Evolutionary conservation across 305 asterid genomes (phyloP), one percentile per base, ranked within the genome.

Genomic region (Solanum chacoense): DNA sequence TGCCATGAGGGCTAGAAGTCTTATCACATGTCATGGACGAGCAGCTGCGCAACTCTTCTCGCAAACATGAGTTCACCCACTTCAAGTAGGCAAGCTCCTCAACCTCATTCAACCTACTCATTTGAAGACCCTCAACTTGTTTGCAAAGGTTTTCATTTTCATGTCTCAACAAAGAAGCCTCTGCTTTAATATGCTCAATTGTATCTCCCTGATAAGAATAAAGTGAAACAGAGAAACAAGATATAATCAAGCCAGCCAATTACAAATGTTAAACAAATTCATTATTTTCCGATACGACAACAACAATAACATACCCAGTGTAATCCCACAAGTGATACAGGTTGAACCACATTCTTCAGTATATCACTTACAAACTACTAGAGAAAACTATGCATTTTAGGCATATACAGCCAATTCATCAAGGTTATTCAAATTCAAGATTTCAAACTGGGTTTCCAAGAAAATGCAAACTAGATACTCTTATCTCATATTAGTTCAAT

Each of bases 121-220:
- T 90, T 87, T 97, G 99, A 90, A 97, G 98, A 83, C 96, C 96
- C 90, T 97, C 99, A 86, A 97, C 99, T 93, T 96, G 99, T 89
- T 95, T 96, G 92, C 97, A 91, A 28, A 96, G 95, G 89, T 95
- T 98, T 88, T 93, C 95, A 87, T 97, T 97, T 28, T 96, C 94
- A 87, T 94, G 91, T 92, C 93, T 94, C n/a, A 96, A 93, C 92
- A 90, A 86, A 67, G 94, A 94, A 29, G 96, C 98, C 92, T 97
- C 98, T 77, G 95, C 97, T 94, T 93, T 94, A 84, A 94, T 93
- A 90, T 93, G 92, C 92, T 94, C 95, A 45, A 97, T 90, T 65
- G 45, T 86, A 20, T 95, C 95, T 86, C 88, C 89, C 98, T 97
- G 91, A 91, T 90, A 22, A 89, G 13, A 63, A 90, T 26, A 45